phyloP scores from a whole-genome alignment of 345 rosid genomes.

The Pistacia integerrima region DNA sequence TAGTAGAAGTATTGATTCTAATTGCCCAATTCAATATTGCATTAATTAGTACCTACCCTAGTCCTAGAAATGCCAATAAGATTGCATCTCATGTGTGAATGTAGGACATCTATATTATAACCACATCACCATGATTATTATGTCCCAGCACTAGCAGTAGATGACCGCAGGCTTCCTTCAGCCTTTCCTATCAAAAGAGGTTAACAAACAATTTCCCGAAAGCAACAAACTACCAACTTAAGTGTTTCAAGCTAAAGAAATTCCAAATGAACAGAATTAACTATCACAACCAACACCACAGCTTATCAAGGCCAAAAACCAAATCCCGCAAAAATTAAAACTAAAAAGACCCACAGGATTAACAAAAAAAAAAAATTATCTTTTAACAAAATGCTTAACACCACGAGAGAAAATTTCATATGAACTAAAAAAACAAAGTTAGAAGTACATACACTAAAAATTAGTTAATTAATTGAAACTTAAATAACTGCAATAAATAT shows the following conservation, averaged over 20 bases:
- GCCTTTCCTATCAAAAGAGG: neutral
- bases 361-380: too few relatives aligned
- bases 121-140: neutral
- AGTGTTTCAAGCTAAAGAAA: constrained; percentile 1
- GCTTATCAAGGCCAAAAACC: neutral
- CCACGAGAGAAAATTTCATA: too few relatives aligned
- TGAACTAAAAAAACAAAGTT: too few relatives aligned
- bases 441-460: neutral
- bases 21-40: too few relatives aligned
- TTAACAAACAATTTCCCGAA: neutral
- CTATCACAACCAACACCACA: neutral
- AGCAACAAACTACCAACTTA: neutral
- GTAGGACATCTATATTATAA: neutral
- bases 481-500: too few relatives aligned
- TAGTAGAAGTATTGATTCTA: too few relatives aligned
- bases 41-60: too few relatives aligned
- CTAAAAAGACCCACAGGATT: neutral
- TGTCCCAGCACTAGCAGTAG: too few relatives aligned
- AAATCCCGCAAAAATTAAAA: neutral
- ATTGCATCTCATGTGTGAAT: too few relatives aligned
- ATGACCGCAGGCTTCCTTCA: neutral
- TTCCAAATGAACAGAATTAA: neutral
- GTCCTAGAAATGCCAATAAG: too few relatives aligned
- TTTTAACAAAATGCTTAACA: too few relatives aligned
- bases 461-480: too few relatives aligned